Evolutionary conservation across 108 stramenopile genomes (phyloP).

Genomic region (Bacterosira constricta): DNA sequence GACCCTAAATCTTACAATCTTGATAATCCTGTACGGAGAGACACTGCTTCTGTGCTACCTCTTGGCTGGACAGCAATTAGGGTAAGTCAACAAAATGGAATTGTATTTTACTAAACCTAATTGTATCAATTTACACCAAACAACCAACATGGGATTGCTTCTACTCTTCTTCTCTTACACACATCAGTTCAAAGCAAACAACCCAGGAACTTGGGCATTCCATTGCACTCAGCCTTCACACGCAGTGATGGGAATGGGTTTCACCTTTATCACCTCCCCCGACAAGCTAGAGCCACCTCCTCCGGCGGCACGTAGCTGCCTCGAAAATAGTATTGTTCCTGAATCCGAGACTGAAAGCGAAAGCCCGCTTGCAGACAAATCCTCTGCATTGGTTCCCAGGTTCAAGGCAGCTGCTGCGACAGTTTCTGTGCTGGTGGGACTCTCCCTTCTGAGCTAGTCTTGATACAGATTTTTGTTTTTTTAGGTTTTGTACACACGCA

Average conservation of each 20-base stretch:
- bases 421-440: neutral
- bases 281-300: slow-evolving; percentile 19
- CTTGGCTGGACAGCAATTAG: slow-evolving; percentile 53
- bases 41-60: slow-evolving; percentile 41
- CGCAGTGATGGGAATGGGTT: slow-evolving; percentile 48
- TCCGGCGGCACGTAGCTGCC: slow-evolving; percentile 15
- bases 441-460: neutral
- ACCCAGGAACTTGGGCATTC: slow-evolving; percentile 48
- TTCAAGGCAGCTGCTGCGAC: neutral
- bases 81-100: neutral
- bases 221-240: slow-evolving; percentile 46
- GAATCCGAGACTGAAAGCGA: neutral
- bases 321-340: slow-evolving; percentile 8
- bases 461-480: neutral
- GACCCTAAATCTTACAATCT: slow-evolving; percentile 46
- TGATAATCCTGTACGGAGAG: slow-evolving; percentile 44
- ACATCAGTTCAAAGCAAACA: slow-evolving; percentile 38
- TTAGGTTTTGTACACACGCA: neutral
- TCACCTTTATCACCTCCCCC: slow-evolving; percentile 29
- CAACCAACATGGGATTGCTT: too few species aligned
- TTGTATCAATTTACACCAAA: too few species aligned
- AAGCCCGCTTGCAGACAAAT: neutral
- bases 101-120: too few species aligned
- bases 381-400: neutral
- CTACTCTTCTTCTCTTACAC: neutral